A percentile compares a stretch with the other conserved stretches of the same genome.
These are phyloP conservation scores for Passalora sequoiae DNA, from an alignment of 2,329 filamentous ascomycete species.

Conservation along the genomic window DNA sequence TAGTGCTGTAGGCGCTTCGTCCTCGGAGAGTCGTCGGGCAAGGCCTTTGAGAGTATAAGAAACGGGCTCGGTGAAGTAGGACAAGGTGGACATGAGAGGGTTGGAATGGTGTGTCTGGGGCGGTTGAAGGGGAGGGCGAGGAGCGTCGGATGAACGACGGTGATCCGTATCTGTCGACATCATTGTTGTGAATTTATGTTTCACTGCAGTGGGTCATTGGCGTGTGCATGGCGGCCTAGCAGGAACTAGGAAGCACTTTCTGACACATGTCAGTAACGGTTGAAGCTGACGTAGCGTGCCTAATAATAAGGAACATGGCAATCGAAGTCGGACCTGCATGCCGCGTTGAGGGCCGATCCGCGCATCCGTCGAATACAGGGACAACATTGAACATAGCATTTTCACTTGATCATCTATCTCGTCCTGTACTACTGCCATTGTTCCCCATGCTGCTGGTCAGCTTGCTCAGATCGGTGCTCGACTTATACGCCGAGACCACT, in stretches of 20 bases:
- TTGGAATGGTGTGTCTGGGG: conserved; percentile 18
- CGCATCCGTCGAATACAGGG: too few species aligned
- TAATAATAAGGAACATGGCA: too few species aligned
- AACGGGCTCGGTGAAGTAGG: conserved; percentile 48
- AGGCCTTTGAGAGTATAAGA: conserved; percentile 46
- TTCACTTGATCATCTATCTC: too few species aligned
- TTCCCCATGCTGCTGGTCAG: too few species aligned
- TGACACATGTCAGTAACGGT: neutral
- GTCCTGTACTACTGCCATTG: too few species aligned
- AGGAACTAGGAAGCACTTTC: neutral
- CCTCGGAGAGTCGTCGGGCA: conserved; percentile 44
- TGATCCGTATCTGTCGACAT: conserved; percentile 8
- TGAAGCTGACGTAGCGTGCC: neutral
- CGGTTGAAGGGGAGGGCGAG: conserved; percentile 14
- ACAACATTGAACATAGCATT: too few species aligned
- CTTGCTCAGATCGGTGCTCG: too few species aligned
- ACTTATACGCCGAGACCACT: too few species aligned
- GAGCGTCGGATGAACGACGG: conserved; percentile 7
- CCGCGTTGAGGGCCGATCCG: too few species aligned
- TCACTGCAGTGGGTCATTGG: conserved; percentile 1
- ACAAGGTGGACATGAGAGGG: conserved; percentile 30
- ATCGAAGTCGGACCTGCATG: too few species aligned
- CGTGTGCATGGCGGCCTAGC: neutral
- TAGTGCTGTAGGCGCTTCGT: conserved; percentile 37
- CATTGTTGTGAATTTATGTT: neutral